Percentiles rank a stretch among this genome's conserved stretches.
phyloP scores from a whole-genome alignment of 2,329 filamentous ascomycete genomes.

The Neonectria ditissima region DNA sequence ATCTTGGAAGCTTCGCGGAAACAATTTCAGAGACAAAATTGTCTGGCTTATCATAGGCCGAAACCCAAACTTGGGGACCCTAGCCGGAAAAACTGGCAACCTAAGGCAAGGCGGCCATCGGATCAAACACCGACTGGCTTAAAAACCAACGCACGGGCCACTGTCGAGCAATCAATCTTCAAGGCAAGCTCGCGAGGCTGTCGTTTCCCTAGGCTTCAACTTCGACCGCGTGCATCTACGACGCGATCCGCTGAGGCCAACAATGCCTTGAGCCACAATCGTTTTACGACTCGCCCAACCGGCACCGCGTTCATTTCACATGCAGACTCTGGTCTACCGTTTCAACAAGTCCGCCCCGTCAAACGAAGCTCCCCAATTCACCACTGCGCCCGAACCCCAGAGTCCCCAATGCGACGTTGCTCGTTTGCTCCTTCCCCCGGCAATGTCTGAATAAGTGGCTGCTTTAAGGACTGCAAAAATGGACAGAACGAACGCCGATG shows the following conservation, averaged over 20 bases:
- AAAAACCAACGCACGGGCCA: conserved; percentile 37
- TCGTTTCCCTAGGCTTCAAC: conserved; percentile 39
- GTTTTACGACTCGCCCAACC: conserved; percentile 16
- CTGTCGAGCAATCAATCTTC: conserved; percentile 31
- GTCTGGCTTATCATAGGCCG: conserved; percentile 39
- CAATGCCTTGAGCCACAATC: conserved; percentile 42
- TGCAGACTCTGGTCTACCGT: conserved; percentile 2
- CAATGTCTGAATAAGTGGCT: conserved; percentile 47
- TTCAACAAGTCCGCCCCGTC: conserved; percentile 18
- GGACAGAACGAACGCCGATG: conserved; percentile 48
- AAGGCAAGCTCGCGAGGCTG: conserved; percentile 44
- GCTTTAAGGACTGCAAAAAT: conserved; percentile 46
- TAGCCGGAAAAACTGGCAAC: conserved; percentile 48
- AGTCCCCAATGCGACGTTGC: conserved; percentile 43
- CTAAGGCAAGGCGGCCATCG: conserved; percentile 40
- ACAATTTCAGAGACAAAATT: conserved; percentile 44
- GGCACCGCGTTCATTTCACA: conserved; percentile 9
- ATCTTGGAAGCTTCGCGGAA: not conserved
- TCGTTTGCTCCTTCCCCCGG: conserved; percentile 44
- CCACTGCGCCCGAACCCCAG: conserved; percentile 24
- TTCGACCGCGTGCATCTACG: conserved; percentile 30
- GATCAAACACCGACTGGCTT: conserved; percentile 45
- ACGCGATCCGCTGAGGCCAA: conserved; percentile 25
- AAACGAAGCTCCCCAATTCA: conserved; percentile 25
- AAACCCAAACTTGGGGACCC: conserved; percentile 26